Evolutionary conservation across 2,329 filamentous ascomycete genomes (phyloP), one percentile per base, ranked within the genome.

Genomic region (Paraphoma chrysanthemicola): DNA sequence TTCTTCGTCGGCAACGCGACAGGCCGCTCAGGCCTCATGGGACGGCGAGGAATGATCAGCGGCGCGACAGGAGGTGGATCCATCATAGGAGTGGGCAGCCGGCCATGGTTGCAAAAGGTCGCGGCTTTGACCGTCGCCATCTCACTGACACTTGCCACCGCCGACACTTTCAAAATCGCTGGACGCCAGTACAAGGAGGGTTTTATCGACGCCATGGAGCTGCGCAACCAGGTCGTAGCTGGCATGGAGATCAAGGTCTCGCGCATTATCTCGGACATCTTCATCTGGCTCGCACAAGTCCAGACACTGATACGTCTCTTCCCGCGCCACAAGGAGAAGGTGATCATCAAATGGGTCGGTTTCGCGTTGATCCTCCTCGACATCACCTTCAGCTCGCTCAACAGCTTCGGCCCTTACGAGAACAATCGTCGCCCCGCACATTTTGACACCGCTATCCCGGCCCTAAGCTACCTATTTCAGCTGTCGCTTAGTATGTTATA

Each of bases 321-420:
- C 67, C 95, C 95, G 7, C 91, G 95, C 33, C 94, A 98, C 72
- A 91, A 96, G 71, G 95, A 99, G 79, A 98, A 98, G 79, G 89
- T 98, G 50, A 91, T 98, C 64, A 99, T 99, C 79, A 98, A 98
- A 80, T 99, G 94, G 94, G 92, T 94, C 14, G 95, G 94, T 1
- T 97, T 98, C 73, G 93, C 90, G 3, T 85, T 99, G 54, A 97
- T 99, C 70, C 86, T 92, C 0, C 84, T 97, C 57, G 94, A 98
- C 73, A 89, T 94, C 43, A 87, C 93, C 10, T 99, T 99, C 76
- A 93, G 90, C 70, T 92, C 90, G 46, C 85, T 98, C 56, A 96
- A 97, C 81, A 95, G 91, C 69, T 98, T 98, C 71, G 84, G 85
- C 30, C 71, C 72, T 10, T 75, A 75, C 62, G 80, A 85, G 49